Percentiles rank a stretch among this genome's conserved stretches.
Evolutionary conservation across 805 yeast genomes (phyloP).

Genomic region (Candida cerambycidarum): DNA sequence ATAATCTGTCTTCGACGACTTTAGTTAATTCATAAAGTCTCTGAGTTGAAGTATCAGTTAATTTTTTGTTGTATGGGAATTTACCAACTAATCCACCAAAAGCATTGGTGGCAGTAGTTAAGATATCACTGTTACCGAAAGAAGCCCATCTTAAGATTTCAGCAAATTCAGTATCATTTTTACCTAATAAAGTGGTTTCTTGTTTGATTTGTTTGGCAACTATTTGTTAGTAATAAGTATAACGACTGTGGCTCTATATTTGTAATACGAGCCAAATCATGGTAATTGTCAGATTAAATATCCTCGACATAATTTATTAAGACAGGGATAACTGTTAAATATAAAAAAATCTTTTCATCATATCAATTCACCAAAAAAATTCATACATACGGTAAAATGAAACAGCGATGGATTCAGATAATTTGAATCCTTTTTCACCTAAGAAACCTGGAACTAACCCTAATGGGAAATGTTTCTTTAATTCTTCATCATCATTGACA

Average conservation of each 20-base stretch:
- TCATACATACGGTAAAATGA: constrained; percentile 53
- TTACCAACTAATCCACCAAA: constrained; percentile 64
- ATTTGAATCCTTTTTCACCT: constrained; percentile 71
- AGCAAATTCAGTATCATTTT: constrained; percentile 61
- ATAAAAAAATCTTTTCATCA: constrained; percentile 59
- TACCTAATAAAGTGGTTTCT: constrained; percentile 56
- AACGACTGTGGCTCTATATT: neutral
- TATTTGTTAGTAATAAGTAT: constrained; percentile 25
- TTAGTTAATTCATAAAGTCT: constrained; percentile 38
- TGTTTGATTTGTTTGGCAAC: constrained; percentile 49
- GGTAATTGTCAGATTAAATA: constrained; percentile 42
- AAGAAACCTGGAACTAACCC: constrained; percentile 64
- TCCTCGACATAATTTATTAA: constrained; percentile 75
- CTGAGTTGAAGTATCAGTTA: constrained; percentile 47
- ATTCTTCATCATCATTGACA: constrained; percentile 41
- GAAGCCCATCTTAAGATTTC: constrained; percentile 76
- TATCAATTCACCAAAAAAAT: constrained; percentile 13
- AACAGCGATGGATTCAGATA: constrained; percentile 69
- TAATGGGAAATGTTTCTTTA: constrained; percentile 58
- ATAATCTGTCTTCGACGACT: constrained; percentile 56
- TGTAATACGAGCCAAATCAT: no score
- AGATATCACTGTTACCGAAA: constrained; percentile 66
- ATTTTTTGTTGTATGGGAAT: constrained; percentile 75
- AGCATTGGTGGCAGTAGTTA: constrained; percentile 46
- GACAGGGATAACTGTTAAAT: constrained; percentile 83